Evolutionary conservation across 73 alveolate genomes (phyloP).

Genomic region (Tetrahymena elliotti): DNA sequence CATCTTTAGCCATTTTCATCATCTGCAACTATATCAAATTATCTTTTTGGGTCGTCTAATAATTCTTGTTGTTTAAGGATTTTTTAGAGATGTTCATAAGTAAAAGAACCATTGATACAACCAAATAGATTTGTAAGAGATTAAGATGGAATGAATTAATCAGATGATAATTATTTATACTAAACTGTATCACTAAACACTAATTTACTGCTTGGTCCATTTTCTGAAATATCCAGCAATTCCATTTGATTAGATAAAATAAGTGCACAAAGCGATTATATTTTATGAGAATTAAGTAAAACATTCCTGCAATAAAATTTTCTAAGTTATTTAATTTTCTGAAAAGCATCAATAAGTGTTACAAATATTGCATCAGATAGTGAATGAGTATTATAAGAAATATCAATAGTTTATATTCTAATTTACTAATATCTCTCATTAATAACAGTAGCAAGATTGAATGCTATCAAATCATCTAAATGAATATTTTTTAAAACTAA

Average conservation of each 20-base stretch:
- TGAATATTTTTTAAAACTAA: neutral
- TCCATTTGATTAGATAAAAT: neutral
- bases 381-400: neutral
- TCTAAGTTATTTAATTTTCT: neutral
- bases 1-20: neutral
- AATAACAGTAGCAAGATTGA: neutral
- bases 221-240: neutral
- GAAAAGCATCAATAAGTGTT: neutral
- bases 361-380: neutral
- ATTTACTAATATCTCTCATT: neutral
- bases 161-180: neutral
- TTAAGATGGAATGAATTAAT: neutral
- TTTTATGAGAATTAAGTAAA: neutral
- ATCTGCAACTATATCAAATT: neutral
- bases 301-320: neutral
- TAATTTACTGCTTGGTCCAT: neutral
- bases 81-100: neutral
- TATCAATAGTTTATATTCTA: neutral
- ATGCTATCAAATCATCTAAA: neutral
- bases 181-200: neutral
- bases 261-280: neutral
- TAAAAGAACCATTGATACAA: neutral
- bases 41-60: neutral
- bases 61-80: neutral
- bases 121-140: neutral